Conservation (phyloP, 2,329 filamentous ascomycete species). For the Akanthomyces muscarius region DNA sequence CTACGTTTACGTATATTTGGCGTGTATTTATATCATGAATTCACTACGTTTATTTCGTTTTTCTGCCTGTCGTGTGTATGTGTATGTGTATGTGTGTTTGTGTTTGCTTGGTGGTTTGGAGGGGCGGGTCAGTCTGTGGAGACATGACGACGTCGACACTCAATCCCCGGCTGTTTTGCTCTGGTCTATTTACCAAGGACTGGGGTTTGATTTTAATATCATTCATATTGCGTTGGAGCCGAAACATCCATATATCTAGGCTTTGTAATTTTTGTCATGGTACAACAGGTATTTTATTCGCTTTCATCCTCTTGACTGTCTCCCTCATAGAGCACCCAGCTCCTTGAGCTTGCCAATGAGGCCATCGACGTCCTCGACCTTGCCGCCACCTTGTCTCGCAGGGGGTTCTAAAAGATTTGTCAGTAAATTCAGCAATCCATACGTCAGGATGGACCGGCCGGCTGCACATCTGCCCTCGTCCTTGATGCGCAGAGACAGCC, state of each 20-base stretch:
- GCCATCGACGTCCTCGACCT: constrained; percentile 97
- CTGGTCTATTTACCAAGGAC: background rate
- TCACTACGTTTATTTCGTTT: constrained; percentile 21
- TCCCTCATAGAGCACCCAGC: constrained; percentile 74
- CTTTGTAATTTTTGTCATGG: background rate
- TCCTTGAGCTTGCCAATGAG: constrained; percentile 93
- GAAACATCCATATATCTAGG: background rate
- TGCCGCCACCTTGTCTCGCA: constrained; percentile 83
- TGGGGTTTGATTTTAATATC: background rate
- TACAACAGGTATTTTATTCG: constrained; percentile 9
- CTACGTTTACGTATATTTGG: constrained; percentile 12
- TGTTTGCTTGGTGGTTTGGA: background rate
- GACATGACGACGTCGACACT: background rate
- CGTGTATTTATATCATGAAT: constrained; percentile 17
- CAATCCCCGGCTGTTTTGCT: background rate
- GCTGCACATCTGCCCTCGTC: background rate
- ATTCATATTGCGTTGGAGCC: background rate
- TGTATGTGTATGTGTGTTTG: constrained; percentile 17
- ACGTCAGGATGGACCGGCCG: background rate
- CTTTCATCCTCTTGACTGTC: background rate
- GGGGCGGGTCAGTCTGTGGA: background rate
- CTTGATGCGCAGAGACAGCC: too few relatives aligned
- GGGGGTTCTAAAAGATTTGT: constrained; percentile 60
- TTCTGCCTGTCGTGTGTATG: constrained; percentile 21
- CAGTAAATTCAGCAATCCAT: background rate